These are phyloP conservation scores for Zygosaccharomyces siamensis DNA, from an alignment of 805 yeast species.

Conservation along the genomic window DNA sequence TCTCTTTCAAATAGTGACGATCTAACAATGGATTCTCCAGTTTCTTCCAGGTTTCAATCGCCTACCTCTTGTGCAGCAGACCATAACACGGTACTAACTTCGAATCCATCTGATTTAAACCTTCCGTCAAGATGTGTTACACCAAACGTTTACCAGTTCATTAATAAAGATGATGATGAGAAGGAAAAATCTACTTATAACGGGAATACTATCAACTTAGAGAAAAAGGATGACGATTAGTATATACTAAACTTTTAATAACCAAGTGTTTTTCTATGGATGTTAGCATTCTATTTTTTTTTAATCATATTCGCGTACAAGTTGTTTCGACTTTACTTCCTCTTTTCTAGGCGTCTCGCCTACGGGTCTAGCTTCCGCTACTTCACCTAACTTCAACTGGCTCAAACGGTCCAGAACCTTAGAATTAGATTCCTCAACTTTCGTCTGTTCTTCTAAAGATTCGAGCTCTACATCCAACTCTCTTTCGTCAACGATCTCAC, in stretches of 20 bases:
- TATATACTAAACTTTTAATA: background rate
- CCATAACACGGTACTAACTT: constrained; percentile 12
- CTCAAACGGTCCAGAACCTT: constrained; percentile 24
- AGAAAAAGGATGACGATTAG: constrained; percentile 40
- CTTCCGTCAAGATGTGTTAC: constrained; percentile 31
- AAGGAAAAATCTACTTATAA: constrained; percentile 48
- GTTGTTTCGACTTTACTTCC: background rate
- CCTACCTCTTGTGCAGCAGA: constrained; percentile 16
- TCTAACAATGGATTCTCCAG: constrained; percentile 9
- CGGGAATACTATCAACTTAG: constrained; percentile 51
- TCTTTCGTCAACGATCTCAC: constrained; percentile 29
- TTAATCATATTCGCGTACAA: background rate
- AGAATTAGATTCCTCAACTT: constrained; percentile 9
- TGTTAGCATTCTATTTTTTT: background rate
- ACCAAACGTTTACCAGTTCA: constrained; percentile 31
- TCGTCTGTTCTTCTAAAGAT: constrained; percentile 30
- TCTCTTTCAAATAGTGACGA: constrained; percentile 5
- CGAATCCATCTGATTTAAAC: constrained; percentile 24
- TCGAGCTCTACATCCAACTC: constrained; percentile 41
- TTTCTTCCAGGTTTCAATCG: constrained; percentile 19
- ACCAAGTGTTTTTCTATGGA: background rate
- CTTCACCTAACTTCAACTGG: constrained; percentile 19
- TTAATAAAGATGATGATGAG: constrained; percentile 25
- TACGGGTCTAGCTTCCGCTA: background rate
- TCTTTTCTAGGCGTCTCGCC: background rate